Evolutionary conservation across 805 yeast genomes (phyloP), one percentile per base, ranked within the genome.

Genomic region (Lipomyces starkeyi): DNA sequence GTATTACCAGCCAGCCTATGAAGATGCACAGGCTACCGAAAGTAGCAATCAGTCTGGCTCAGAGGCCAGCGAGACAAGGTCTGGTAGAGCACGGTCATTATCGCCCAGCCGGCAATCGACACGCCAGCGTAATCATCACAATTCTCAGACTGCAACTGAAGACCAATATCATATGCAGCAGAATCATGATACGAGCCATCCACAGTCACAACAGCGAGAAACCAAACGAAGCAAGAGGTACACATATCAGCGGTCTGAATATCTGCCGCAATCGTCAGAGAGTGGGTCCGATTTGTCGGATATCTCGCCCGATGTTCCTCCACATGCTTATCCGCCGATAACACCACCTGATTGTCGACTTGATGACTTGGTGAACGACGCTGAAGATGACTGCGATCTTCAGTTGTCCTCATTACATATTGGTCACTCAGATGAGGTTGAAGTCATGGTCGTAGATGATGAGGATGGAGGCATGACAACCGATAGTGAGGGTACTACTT

Each of bases 201-300:
- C 27, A 27, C 56, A n/a, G 32, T 53, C 56, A 53, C 56, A 22
- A 3, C 56, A 22, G 22, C 20, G 5, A 17, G 17, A 43, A 43
- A 17, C 1, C 49, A 43, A 37, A 37, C 40, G 40, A 37, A 7
- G 6, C 9, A 14, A 53, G 56, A 25, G 34, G 7, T 29, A 4
- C n/a, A 4, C 56, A 29, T 13, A 13, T 53, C n/a, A 14, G 57
- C 17, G 56, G 2, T 27, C 17, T 2, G 52, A 59, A n/a, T 34
- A 34, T 14, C 49, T 6, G 7, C 61, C 49, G 25, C 59, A 59
- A 22, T 65, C 69, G 9, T 61, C 62, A 22, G 70, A 67, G 8
- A 67, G 70, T 34, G 52, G 70, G 8, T 68, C 71, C 3, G 71
- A 68, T 61, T 40, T 66, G 43, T 66, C 70, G 9, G 71, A 68